Evolutionary conservation across 2,329 filamentous ascomycete species (phyloP), one percentile per base, ranked within the genome.

Genomic region (Rosellinia necatrix): DNA sequence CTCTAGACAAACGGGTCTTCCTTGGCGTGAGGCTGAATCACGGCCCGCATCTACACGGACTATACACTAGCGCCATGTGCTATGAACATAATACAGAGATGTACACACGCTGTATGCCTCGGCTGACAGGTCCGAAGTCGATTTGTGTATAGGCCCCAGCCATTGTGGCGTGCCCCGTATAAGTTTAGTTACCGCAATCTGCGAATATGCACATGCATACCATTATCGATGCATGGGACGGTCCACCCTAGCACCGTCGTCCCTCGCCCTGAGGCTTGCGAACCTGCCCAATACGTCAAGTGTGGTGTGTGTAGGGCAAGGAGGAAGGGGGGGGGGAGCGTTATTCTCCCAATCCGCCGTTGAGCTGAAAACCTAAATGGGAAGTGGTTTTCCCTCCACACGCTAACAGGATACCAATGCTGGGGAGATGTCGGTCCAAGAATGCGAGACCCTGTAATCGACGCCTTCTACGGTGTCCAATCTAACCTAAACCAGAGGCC

Each of bases 11-110:
- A 17, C 25, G 29, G 13, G 9, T 43, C 38, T 29, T 34, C 12
- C 46, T 46, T 57, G 53, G 49, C 38, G 58, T 58, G 59, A 60
- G 53, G 59, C 59, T 59, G 59, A 60, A 49, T 49, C 27, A 47
- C 50, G 53, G 48, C 52, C 57, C 57, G 49, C 53, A 27, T 56
- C 40, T 48, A 58, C 46, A 41, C 54, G 41, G 46, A 13, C 34
- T 49, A 21, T 43, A 25, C 35, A 37, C 41, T 46, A 44, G 25
- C 13, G 25, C n/a, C 30, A 34, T 7, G 15, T n/a, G 17, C 2
- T 21, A 24, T 32, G 22, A 25, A 19, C 38, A 15, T 35, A 47
- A 15, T 27, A 48, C 4, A 19, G 9, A 43, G 15, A n/a, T n/a
- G 15, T 29, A 51, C 15, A 27, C n/a, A 32, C 8, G 10, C 19